phyloP scores from a whole-genome alignment of 768 basidiomycete genomes.

The Podaxis mareebaensis region DNA sequence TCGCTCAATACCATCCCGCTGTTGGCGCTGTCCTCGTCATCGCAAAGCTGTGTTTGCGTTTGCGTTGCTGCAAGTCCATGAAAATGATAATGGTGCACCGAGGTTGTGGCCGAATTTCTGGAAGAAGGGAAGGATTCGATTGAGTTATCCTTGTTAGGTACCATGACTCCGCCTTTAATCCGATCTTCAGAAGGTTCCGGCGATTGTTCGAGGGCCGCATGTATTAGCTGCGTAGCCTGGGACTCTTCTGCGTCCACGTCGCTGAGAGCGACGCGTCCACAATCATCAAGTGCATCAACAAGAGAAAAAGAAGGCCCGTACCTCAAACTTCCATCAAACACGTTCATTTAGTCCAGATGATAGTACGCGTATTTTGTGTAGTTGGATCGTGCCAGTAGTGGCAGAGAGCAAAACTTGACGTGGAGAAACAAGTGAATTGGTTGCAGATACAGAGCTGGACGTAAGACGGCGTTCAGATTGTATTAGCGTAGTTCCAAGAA shows the following conservation, averaged over 20 bases:
- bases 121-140: conserved; percentile 42
- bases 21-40: conserved; percentile 32
- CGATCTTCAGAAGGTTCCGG: conserved; percentile 5
- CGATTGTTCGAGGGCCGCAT: background rate
- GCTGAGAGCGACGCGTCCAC: conserved; percentile 27
- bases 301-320: conserved; percentile 3
- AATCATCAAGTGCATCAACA: background rate
- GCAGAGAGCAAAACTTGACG: background rate
- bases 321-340: conserved; percentile 29
- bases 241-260: conserved; percentile 39
- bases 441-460: conserved; percentile 1
- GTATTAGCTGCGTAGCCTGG: conserved; percentile 52
- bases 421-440: background rate
- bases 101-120: conserved; percentile 25
- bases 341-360: conserved; percentile 32
- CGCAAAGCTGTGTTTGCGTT: conserved; percentile 46
- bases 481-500: background rate
- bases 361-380: background rate
- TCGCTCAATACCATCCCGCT: conserved; percentile 19
- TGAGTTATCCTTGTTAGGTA: conserved; percentile 35
- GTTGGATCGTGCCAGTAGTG: background rate
- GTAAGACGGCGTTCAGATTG: background rate
- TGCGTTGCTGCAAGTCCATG: conserved; percentile 58
- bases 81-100: conserved; percentile 53
- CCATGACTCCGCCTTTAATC: background rate